Conservation (phyloP, 441 rosid genomes). For the Corymbia calophylla region DNA sequence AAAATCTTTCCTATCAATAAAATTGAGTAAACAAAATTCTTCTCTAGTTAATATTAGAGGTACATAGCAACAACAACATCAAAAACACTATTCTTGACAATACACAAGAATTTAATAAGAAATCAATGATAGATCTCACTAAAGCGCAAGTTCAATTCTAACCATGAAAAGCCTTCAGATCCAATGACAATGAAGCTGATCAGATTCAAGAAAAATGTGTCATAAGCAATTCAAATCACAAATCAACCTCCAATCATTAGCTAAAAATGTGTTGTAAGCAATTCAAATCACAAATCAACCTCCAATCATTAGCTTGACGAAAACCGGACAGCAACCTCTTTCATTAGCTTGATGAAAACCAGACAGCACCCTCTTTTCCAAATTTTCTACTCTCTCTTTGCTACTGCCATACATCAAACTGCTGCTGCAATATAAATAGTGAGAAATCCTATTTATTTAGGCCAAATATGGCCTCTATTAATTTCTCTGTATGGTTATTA, state of each 20-base stretch:
- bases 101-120: no score
- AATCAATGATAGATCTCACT: no score
- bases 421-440: no score
- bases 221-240: background rate
- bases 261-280: background rate
- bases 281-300: background rate
- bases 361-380: background rate
- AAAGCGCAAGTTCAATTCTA: background rate
- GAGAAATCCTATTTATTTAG: background rate
- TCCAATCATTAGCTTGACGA: accelerated
- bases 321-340: background rate
- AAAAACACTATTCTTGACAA: no score
- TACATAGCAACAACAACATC: no score
- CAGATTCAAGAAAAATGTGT: accelerated
- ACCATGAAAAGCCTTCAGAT: background rate
- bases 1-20: background rate
- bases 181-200: accelerated
- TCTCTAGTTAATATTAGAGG: no score
- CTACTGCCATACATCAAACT: no score
- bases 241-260: accelerated
- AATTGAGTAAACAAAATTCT: background rate
- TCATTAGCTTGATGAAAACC: background rate
- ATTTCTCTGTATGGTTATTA: no score
- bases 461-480: background rate
- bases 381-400: background rate